Evolutionary conservation across 768 basidiomycete species (phyloP).

Genomic region (Pleurotus citrinopileatus): DNA sequence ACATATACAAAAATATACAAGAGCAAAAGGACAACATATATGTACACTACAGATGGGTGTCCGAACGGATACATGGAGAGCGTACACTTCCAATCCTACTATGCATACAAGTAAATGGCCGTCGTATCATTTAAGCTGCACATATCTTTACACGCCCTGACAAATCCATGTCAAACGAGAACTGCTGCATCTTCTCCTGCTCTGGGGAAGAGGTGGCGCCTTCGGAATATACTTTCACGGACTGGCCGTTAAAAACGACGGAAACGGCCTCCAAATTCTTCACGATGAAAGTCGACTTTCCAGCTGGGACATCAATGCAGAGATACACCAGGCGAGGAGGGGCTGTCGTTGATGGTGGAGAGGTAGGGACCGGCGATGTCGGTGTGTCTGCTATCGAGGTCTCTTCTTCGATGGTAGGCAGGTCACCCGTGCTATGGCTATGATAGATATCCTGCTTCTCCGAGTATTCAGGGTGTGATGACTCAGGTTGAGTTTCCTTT

Average conservation of each 20-base stretch:
- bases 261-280: neutral
- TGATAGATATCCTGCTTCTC: neutral
- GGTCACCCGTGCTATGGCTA: neutral
- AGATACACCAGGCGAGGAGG: neutral
- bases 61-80: neutral
- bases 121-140: neutral
- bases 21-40: neutral
- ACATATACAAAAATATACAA: neutral
- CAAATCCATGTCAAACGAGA: neutral
- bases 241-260: neutral
- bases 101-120: too few relatives aligned
- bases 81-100: neutral
- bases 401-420: neutral
- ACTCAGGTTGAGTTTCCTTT: neutral
- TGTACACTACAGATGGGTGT: neutral
- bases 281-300: neutral
- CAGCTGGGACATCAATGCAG: conserved; percentile 1
- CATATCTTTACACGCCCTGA: neutral
- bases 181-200: neutral
- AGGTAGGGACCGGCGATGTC: neutral
- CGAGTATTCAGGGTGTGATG: neutral
- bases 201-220: neutral
- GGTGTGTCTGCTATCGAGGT: neutral
- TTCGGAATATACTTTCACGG: neutral
- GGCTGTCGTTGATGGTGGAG: neutral